Evolutionary conservation across 2,329 filamentous ascomycete genomes (phyloP), one percentile per base, ranked within the genome.

Genomic region (Ophiocordyceps robertsii): DNA sequence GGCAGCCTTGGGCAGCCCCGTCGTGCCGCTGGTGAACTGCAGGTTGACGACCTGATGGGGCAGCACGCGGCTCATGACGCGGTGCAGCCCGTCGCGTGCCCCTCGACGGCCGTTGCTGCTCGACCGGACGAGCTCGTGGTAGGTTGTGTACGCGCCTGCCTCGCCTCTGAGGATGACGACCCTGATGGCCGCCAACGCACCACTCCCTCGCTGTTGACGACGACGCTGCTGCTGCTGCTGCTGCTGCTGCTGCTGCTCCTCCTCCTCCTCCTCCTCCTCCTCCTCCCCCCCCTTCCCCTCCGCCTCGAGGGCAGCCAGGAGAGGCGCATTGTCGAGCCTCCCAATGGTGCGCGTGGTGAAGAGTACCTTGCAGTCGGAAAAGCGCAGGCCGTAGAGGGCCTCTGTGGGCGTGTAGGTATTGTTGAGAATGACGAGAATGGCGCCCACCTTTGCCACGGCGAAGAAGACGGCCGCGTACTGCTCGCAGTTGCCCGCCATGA

Each of bases 381-480:
- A 84, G 43, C 73, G 71, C 27, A 89, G 60, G 10, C 80, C 84
- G 58, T 83, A 82, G 56, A 78, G 71, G 39, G 82, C 77, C 61
- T 89, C 84, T 1, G 72, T 75, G 2, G 79, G 70, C 1, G 84
- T 89, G 56, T 89, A 89, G 0, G 83, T 89, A 62, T 87, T 89
- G 64, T 89, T 89, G 49, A 89, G 65, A 37, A 88, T 85, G 27
- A 88, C 83, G 41, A 88, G 66, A 38, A 82, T 77, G 38, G 73
- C 78, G 10, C 80, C 80, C 16, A 83, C 70, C 38, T 75, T 70
- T 35, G 79, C 77, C 11, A 77, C 80, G 4, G 80, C 82, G 50
- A 87, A 86, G 66, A 86, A 84, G 14, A 86, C 71, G 3, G 81
- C 72, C 29, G 83, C 62, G 77, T 90, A 90, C 75, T 94, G 70